Percentiles rank a stretch among this genome's conserved stretches.
Evolutionary conservation across 139 green algal species (phyloP).

Genomic region (Chlamydomonas sphaeroides): DNA sequence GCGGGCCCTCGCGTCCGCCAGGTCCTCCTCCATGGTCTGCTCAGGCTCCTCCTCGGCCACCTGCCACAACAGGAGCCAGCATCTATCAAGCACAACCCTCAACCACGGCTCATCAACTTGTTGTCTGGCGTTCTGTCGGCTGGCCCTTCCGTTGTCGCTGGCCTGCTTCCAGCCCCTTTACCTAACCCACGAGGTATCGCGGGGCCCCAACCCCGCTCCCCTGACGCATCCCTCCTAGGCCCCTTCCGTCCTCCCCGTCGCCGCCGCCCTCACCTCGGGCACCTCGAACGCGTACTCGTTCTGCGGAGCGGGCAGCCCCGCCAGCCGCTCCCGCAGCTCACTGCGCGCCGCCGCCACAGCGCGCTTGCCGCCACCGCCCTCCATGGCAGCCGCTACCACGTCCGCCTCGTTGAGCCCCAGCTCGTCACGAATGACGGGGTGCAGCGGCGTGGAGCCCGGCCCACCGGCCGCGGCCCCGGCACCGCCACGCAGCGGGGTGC

Average conservation of each 20-base stretch:
- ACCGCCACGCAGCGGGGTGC: conserved; percentile 46
- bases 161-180: no score
- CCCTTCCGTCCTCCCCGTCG: no score
- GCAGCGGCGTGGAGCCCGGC: conserved; percentile 58
- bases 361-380: conserved; percentile 31
- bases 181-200: no score
- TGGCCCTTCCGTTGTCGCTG: no score
- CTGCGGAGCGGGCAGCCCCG: conserved; percentile 81
- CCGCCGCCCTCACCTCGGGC: conserved; percentile 69
- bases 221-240: no score
- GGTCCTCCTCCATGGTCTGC: conserved; percentile 81
- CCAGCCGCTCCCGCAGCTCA: conserved; percentile 78
- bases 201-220: no score
- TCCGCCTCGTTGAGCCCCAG: conserved; percentile 87
- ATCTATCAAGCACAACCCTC: no score
- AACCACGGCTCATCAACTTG: no score
- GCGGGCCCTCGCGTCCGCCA: conserved; percentile 74
- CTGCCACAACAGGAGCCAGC: no score
- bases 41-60: conserved; percentile 46
- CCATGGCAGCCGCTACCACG: conserved; percentile 28
- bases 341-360: conserved; percentile 27
- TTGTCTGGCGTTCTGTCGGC: no score
- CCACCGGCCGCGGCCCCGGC: neutral
- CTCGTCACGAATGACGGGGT: conserved; percentile 78
- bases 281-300: conserved; percentile 92